Evolutionary conservation across 371 early-diverging fungal species (phyloP).

Genomic region (Apophysomyces trapeziformis): DNA sequence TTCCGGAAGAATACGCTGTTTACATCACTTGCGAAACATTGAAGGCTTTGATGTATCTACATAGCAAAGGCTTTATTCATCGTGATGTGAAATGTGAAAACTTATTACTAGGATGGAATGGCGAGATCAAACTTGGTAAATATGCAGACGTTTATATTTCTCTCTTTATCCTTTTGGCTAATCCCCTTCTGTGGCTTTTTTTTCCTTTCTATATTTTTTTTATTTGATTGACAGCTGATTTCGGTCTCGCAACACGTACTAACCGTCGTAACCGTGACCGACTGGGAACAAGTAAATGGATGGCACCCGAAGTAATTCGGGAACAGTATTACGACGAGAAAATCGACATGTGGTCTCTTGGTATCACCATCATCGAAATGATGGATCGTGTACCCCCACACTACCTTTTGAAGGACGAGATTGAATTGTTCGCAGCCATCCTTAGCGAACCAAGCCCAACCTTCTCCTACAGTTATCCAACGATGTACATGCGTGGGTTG

Average conservation of each 20-base stretch:
- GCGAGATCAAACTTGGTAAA: slow-evolving; percentile 95
- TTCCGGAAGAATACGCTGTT: slow-evolving; percentile 48
- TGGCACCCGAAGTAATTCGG: slow-evolving; percentile 95
- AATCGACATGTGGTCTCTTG: slow-evolving; percentile 98
- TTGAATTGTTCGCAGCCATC: slow-evolving; percentile 46
- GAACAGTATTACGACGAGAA: slow-evolving; percentile 82
- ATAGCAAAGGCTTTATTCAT: slow-evolving; percentile 94
- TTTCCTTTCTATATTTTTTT: slow-evolving; percentile 1
- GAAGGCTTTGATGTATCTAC: slow-evolving; percentile 89
- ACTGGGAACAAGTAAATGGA: slow-evolving; percentile 98
- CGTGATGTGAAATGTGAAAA: slow-evolving; percentile 98
- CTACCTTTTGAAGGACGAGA: slow-evolving; percentile 50
- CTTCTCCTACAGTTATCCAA: slow-evolving; percentile 54
- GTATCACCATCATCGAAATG: slow-evolving; percentile 75
- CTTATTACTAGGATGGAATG: slow-evolving; percentile 89
- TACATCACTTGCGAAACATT: slow-evolving; percentile 43
- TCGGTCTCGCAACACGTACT: slow-evolving; percentile 44
- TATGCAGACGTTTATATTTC: slow-evolving; percentile 43
- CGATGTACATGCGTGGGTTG: slow-evolving; percentile 55
- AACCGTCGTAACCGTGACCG: slow-evolving; percentile 65
- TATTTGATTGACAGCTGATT: slow-evolving; percentile 29
- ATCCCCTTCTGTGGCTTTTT: background rate
- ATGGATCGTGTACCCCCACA: slow-evolving; percentile 62
- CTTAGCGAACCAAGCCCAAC: slow-evolving; percentile 51
- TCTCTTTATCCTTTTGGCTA: too few relatives aligned